Evolutionary conservation across 305 asterid species (phyloP).

Genomic region (Andrographis paniculata): DNA sequence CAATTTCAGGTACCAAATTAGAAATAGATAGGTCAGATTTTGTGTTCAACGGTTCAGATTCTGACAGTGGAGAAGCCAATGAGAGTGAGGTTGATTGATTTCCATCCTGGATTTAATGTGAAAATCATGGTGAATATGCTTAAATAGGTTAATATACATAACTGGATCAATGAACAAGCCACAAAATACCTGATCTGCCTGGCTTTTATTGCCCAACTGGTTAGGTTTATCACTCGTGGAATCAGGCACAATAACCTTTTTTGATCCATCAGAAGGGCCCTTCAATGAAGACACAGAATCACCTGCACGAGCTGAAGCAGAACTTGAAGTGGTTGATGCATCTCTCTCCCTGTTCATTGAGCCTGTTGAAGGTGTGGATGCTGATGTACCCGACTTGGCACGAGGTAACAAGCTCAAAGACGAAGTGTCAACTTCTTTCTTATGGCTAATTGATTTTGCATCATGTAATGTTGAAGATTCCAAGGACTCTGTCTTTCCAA

Average conservation of each 20-base stretch:
- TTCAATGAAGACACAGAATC: slow-evolving; percentile 19
- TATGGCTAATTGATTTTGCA: slow-evolving; percentile 26
- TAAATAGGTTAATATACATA: slow-evolving; percentile 3
- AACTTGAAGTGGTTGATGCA: slow-evolving; percentile 16
- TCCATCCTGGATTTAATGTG: neutral
- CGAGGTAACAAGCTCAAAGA: slow-evolving; percentile 27
- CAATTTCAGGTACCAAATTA: neutral
- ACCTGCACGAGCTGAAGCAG: slow-evolving; percentile 23
- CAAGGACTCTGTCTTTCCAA: slow-evolving; percentile 29
- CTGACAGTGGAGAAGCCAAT: neutral
- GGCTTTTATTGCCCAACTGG: slow-evolving; percentile 18
- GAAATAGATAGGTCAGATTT: neutral
- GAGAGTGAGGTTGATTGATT: neutral
- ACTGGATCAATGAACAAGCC: slow-evolving; percentile 16
- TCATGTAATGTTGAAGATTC: slow-evolving; percentile 15
- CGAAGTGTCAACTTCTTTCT: slow-evolving; percentile 31
- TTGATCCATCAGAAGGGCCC: slow-evolving; percentile 20
- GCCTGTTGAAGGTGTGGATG: slow-evolving; percentile 24
- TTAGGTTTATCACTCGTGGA: slow-evolving; percentile 22
- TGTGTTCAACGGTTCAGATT: neutral
- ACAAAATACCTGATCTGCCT: slow-evolving; percentile 34
- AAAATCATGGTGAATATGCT: slow-evolving; percentile 13
- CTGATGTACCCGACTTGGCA: slow-evolving; percentile 33
- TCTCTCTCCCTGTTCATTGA: slow-evolving; percentile 23
- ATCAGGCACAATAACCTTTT: slow-evolving; percentile 21